A percentile compares a stretch with the other conserved stretches of the same genome.
phyloP scores from a whole-genome alignment of 164 flowering plant genomes.

The Paratinospora sagittata region DNA sequence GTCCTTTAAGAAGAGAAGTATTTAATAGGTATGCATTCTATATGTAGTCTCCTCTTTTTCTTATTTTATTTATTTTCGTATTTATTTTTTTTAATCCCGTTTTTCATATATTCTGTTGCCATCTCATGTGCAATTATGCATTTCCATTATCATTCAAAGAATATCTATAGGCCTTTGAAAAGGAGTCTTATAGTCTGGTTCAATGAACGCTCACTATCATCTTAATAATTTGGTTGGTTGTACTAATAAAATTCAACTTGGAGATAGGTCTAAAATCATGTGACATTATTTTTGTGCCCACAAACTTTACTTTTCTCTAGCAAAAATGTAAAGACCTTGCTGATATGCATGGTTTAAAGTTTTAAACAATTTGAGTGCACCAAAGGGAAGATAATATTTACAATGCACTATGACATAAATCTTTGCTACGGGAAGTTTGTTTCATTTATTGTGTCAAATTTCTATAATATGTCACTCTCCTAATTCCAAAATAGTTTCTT shows the following conservation, averaged over 20 bases:
- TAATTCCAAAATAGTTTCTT: too few relatives aligned
- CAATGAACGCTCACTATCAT: not conserved
- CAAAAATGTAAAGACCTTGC: not conserved
- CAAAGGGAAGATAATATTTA: too few relatives aligned
- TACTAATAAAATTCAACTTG: not conserved
- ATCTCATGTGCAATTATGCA: not conserved
- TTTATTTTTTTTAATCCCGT: not conserved
- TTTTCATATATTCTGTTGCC: not conserved
- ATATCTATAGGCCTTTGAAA: not conserved
- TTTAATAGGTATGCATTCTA: conserved; percentile 31
- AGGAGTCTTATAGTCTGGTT: too few relatives aligned
- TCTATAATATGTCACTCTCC: not conserved
- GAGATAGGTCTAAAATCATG: not conserved
- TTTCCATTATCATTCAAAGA: not conserved
- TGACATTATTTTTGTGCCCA: not conserved
- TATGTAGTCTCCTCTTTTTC: not conserved
- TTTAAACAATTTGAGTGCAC: too few relatives aligned
- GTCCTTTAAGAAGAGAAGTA: conserved; percentile 48
- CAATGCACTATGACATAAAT: too few relatives aligned
- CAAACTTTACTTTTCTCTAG: not conserved
- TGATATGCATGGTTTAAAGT: not conserved
- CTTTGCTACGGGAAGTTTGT: too few relatives aligned
- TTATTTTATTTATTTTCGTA: not conserved
- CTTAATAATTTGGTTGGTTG: not conserved
- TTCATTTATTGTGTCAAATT: too few relatives aligned